Base-by-base conservation (phyloP, 1,284 basidiomycete species). In the Cutaneotrichosporon spelunceum region DNA sequence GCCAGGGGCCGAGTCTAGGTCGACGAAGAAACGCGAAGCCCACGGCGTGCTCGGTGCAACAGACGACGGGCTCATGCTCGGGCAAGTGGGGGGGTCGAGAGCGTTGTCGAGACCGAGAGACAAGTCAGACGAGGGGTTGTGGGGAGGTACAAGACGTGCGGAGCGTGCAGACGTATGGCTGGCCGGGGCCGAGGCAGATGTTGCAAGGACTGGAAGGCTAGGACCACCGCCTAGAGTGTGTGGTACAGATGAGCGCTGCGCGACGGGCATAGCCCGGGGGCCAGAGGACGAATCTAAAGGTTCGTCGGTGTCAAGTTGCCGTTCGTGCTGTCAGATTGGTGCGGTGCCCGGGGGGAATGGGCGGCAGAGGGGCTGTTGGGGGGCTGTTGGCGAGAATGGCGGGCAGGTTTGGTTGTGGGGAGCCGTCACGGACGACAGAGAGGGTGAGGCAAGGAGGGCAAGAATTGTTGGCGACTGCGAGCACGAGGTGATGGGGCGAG, bases 1-100 rank as follows among this genome's bases (percentile, higher is more conserved):
- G 10, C 50, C 50, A 8, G 56, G 56, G 16, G 52, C 48, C 7
- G 42, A 26, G 49, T 63, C 62, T 24, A 53, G 45, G 54, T 65
- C 60, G 19, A 61, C 55, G 42, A 59, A 64, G 53, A 64, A 64
- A 26, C 59, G 55, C 14, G 60, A 53, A 1, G 49, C 29, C 57
- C 47, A 53, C 11, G 57, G 36, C 11, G 57, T 52, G 48, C 36
- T 58, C 11, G 57, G 57, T 3, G 57, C 47, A 1, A 52, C 49
- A 9, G 47, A 34, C n/a, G 45, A 4, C 13, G 34, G 34, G 24
- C 42, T 56, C 39, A 44, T 56, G n/a, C 19, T 45, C 0, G 42
- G 39, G 2, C 42, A 21, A 0, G n/a, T n/a, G n/a, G 54, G 19
- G 13, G 39, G 27, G 23, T 56, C 21, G 14, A 26, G 4, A 1